Evolutionary conservation across 2,329 filamentous ascomycete genomes (phyloP).

Genomic region (Monascus ruber): DNA sequence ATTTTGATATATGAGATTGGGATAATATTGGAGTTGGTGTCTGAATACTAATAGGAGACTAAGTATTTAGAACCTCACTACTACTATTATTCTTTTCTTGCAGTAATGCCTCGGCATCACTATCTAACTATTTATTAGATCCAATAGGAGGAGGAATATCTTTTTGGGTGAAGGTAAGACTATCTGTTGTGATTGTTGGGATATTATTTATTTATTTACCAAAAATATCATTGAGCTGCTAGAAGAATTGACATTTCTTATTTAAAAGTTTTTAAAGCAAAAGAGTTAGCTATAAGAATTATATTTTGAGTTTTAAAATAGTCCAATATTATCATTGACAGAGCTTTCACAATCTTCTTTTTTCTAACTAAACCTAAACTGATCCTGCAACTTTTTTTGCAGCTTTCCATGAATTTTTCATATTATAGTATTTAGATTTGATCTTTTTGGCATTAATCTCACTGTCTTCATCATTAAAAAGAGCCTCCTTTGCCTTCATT

Average conservation of each 20-base stretch:
- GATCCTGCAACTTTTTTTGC: conserved; percentile 1
- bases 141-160: no score
- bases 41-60: no score
- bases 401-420: neutral
- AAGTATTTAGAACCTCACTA: no score
- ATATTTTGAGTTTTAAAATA: neutral
- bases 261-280: neutral
- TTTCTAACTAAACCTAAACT: neutral
- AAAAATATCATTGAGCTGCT: neutral
- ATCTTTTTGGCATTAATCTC: neutral
- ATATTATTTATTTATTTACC: neutral
- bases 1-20: no score
- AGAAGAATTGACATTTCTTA: conserved; percentile 1
- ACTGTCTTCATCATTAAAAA: neutral
- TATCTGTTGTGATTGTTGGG: conserved; percentile 13
- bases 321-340: no score
- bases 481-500: neutral
- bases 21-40: no score
- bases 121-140: no score
- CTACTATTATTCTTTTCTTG: no score
- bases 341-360: neutral
- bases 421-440: neutral
- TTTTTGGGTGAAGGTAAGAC: no score
- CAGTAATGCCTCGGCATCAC: no score
- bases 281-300: neutral